Conservation (phyloP, 345 rosid genomes). For the Citrus trifoliata region DNA sequence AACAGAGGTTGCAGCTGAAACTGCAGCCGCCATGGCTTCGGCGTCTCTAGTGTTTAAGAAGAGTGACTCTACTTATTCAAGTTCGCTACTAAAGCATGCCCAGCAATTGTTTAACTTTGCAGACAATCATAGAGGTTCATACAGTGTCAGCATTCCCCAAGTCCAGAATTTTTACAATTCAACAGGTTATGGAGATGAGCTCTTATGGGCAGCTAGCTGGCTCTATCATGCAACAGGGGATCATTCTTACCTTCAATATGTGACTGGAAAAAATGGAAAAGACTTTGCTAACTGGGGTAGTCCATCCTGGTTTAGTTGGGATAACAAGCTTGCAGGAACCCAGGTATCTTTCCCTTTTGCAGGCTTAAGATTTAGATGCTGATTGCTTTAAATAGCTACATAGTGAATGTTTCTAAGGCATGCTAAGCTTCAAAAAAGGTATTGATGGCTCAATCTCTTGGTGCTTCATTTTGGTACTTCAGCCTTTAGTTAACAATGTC, state of each 20-base stretch:
- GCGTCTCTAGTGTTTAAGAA: constrained; percentile 89
- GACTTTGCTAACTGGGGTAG: constrained; percentile 71
- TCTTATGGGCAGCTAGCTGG: constrained; percentile 97
- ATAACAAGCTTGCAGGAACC: constrained; percentile 88
- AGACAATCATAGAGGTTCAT: constrained; percentile 55
- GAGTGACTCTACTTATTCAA: constrained; percentile 56
- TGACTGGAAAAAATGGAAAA: constrained; percentile 51
- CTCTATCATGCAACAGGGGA: constrained; percentile 89
- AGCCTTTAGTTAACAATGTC: background rate
- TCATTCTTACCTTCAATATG: constrained; percentile 66
- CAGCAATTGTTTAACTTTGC: constrained; percentile 81
- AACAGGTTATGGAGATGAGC: constrained; percentile 88
- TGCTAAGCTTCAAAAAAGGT: constrained; percentile 1
- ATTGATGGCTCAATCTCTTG: background rate
- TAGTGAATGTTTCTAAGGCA: background rate
- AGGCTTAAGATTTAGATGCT: background rate
- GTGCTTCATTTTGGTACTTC: background rate
- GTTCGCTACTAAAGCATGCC: constrained; percentile 78
- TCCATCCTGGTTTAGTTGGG: constrained; percentile 99
- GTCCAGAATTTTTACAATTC: constrained; percentile 75
- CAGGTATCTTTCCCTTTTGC: constrained; percentile 48
- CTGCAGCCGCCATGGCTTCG: constrained; percentile 97
- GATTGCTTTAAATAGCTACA: background rate
- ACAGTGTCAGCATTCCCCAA: constrained; percentile 64
- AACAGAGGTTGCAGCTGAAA: constrained; percentile 94